phyloP scores from a whole-genome alignment of 1,284 basidiomycete species.

The Leccinum insolens region DNA sequence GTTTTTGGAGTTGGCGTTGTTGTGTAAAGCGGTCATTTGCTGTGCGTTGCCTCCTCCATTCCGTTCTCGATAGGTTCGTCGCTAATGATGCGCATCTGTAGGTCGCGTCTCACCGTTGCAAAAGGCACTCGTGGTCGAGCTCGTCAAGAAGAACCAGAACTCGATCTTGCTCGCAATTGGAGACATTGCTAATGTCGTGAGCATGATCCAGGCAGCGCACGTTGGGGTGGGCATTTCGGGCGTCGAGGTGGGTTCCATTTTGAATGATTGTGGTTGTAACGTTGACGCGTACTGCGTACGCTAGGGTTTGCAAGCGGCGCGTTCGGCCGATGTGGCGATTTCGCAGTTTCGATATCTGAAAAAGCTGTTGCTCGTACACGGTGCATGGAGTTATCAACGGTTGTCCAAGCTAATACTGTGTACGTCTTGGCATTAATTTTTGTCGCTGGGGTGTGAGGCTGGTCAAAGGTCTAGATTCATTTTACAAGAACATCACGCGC shows the following conservation, averaged over 20 bases:
- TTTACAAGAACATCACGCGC: slow-evolving; percentile 93
- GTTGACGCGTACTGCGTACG: not conserved
- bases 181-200: slow-evolving; percentile 96
- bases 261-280: not conserved
- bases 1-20: slow-evolving; percentile 94
- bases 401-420: slow-evolving; percentile 95
- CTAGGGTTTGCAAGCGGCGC: slow-evolving; percentile 94
- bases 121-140: slow-evolving; percentile 97
- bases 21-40: slow-evolving; percentile 99
- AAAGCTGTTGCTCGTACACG: slow-evolving; percentile 95
- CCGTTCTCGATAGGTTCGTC: not conserved
- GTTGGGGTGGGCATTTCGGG: slow-evolving; percentile 99
- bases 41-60: slow-evolving; percentile 50
- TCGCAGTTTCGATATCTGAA: slow-evolving; percentile 97
- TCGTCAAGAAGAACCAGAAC: slow-evolving; percentile 96
- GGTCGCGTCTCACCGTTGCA: slow-evolving; percentile 97
- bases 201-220: slow-evolving; percentile 98
- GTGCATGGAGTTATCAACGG: slow-evolving; percentile 97
- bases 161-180: slow-evolving; percentile 94
- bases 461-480: slow-evolving; percentile 63
- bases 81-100: slow-evolving; percentile 32
- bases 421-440: slow-evolving; percentile 42
- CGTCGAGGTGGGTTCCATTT: slow-evolving; percentile 69
- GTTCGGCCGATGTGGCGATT: slow-evolving; percentile 96
- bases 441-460: not conserved